Conservation (phyloP, 2,329 filamentous ascomycete species). For the Hypoxylon sp. region DNA sequence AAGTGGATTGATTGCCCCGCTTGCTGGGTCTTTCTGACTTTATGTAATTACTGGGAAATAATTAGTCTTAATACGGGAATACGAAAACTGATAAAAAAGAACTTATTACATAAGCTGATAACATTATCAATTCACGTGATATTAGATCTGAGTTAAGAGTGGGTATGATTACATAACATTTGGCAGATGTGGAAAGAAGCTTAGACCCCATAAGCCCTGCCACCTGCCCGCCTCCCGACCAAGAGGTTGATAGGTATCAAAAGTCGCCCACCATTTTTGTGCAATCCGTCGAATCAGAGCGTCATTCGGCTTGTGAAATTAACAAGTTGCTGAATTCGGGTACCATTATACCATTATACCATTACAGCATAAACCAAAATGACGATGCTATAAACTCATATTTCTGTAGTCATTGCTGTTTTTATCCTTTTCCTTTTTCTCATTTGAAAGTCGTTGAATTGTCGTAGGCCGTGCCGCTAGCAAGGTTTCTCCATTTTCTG, state of each 20-base stretch:
- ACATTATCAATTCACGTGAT: constrained; percentile 5
- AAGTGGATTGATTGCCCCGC: constrained; percentile 12
- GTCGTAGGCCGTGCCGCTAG: constrained; percentile 8
- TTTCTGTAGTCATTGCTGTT: constrained; percentile 20
- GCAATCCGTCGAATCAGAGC: constrained; percentile 43
- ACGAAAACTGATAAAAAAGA: neutral
- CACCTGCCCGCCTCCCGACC: constrained; percentile 6
- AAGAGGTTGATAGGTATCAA: constrained; percentile 5
- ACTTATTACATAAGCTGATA: too few species aligned
- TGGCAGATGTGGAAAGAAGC: constrained; percentile 24
- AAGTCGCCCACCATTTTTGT: constrained; percentile 39
- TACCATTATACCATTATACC: constrained; percentile 21
- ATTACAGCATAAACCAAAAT: constrained; percentile 30
- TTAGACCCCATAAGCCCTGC: constrained; percentile 24
- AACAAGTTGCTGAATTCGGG: constrained; percentile 45
- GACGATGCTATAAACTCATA: constrained; percentile 33
- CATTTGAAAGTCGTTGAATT: constrained; percentile 4
- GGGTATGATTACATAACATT: neutral
- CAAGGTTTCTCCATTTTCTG: constrained; percentile 11
- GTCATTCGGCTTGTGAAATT: constrained; percentile 45
- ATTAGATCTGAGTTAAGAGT: neutral
- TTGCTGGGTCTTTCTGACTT: neutral
- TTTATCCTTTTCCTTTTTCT: constrained; percentile 1
- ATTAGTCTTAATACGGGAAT: neutral
- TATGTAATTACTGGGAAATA: neutral